Conservation (phyloP, 306 rosid genomes). For the Lotus japonicus region DNA sequence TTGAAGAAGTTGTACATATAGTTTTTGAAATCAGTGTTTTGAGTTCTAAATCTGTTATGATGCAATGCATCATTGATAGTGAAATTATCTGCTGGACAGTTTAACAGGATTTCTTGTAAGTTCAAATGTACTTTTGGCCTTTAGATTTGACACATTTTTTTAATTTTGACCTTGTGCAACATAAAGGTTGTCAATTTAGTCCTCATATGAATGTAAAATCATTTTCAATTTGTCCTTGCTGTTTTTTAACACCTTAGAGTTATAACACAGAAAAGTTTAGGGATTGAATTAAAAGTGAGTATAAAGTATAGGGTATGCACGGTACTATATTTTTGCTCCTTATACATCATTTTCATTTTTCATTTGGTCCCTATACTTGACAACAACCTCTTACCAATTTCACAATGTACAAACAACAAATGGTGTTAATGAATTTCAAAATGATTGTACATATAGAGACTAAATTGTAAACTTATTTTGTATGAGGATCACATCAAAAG, state of each 20-base stretch:
- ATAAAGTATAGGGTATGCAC: no score
- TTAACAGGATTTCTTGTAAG: not conserved
- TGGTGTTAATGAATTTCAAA: not conserved
- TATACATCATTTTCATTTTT: not conserved
- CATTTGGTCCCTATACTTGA: not conserved
- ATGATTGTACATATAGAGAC: not conserved
- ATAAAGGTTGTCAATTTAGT: not conserved
- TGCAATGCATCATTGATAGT: not conserved
- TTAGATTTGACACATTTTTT: not conserved
- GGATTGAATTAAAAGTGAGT: not conserved
- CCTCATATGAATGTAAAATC: not conserved
- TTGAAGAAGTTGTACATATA: not conserved
- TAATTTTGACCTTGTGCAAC: not conserved
- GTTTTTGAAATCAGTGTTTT: constrained; percentile 9
- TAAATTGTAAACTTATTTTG: not conserved
- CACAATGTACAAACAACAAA: not conserved
- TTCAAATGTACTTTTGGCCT: not conserved
- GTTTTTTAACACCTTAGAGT: no score
- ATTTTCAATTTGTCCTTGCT: not conserved
- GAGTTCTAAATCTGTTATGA: not conserved
- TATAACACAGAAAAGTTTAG: not conserved
- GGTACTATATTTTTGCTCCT: not conserved
- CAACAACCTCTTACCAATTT: not conserved
- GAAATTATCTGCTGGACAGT: not conserved
- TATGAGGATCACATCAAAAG: not conserved